Base-by-base conservation (phyloP, 2,329 filamentous ascomycete genomes). In the Phyllosticta paracitricarpa region DNA sequence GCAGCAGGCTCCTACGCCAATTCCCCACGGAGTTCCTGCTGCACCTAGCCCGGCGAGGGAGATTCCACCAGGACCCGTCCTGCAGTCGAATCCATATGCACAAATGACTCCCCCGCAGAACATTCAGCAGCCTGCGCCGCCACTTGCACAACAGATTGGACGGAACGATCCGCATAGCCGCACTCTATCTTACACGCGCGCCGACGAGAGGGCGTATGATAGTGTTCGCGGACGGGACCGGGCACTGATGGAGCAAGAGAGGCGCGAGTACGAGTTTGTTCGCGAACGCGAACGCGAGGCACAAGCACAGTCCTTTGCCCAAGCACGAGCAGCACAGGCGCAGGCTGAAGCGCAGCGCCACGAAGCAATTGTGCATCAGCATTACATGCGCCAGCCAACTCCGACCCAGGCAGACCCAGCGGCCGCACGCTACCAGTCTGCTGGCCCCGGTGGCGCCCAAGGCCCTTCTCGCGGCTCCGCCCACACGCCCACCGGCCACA, bases 81-180 rank as follows among this genome's bases (percentile, higher is more conserved):
- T 61, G 10, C 40, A 54, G 12, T 26, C 59, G 26, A 61, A 61
- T 52, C 59, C 59, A 2, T 61, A 61, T 10, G 59, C 55, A 9
- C 59, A 61, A 48, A 61, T 61, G 59, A 61, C 59, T 14, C 59
- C 59, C 9, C 59, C 59, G 8, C 59, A 61, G 19, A 22, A 28
- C 10, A 48, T 61, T 14, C 59, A 61, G 40, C 59, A 61, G 26
- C 54, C 53, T 7, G 59, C 59, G 51, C 40, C 51, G 30, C 59
- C 51, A 17, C 53, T 40, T 19, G 54, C 56, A 19, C 59, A 61
- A 40, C 59, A 61, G 19, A 51, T 51, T 14, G 54, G 56, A 33
- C 59, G 59, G 40, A 57, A 61, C 22, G 48, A 61, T 28, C 54
- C 59, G 35, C 35, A 61, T 22, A 61, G 56, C 54, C 59, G 59